phyloP scores from a whole-genome alignment of 257 asterid species.

The Fraxinus americana region DNA sequence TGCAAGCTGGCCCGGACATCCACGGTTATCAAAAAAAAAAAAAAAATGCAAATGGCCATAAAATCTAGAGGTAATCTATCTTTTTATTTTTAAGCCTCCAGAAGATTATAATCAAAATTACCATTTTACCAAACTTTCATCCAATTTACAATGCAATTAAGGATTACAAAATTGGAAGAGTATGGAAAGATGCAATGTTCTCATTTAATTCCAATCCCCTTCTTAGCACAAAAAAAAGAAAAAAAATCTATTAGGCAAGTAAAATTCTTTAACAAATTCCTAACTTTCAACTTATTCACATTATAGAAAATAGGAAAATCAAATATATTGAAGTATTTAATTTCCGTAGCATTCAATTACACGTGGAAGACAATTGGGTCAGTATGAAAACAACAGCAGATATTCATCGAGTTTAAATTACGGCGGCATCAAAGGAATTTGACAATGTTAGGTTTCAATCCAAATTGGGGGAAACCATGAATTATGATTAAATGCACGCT shows the following conservation, averaged over 20 bases:
- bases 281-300: slow-evolving; percentile 17
- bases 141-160: slow-evolving; percentile 4
- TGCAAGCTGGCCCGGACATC: too few relatives aligned
- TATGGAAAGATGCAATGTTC: background rate
- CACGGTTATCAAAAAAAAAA: too few relatives aligned
- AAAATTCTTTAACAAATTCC: slow-evolving; percentile 6
- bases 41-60: background rate
- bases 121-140: slow-evolving; percentile 6
- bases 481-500: slow-evolving; percentile 16
- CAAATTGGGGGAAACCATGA: slow-evolving; percentile 39
- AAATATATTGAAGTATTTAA: slow-evolving; percentile 4
- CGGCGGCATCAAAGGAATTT: background rate
- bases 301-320: slow-evolving; percentile 14
- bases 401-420: slow-evolving; percentile 16
- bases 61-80: background rate
- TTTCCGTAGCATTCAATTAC: slow-evolving; percentile 15
- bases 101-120: background rate
- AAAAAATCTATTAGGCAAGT: background rate
- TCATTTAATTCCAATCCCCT: background rate
- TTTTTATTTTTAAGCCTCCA: background rate
- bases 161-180: slow-evolving; percentile 2
- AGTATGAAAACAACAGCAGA: slow-evolving; percentile 9
- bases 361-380: background rate
- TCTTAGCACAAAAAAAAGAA: slow-evolving; percentile 13
- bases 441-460: slow-evolving; percentile 38